Evolutionary conservation across 2,329 filamentous ascomycete species (phyloP), one percentile per base, ranked within the genome.

Genomic region (Sporothrix euskadiensis): DNA sequence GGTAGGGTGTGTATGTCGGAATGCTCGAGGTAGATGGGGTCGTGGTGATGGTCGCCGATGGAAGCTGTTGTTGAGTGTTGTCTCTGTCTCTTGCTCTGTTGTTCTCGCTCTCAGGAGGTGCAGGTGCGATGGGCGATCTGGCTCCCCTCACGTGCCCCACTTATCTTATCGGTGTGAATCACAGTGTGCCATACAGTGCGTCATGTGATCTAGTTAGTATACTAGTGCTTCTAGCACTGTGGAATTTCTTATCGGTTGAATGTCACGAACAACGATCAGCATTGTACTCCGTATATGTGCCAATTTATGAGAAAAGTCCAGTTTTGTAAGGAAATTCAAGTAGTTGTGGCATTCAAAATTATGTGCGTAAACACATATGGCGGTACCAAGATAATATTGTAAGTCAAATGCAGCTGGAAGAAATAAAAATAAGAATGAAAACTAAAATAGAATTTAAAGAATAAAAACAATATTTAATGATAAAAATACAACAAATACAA

Each of bases 71-170:
- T n/a, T 44, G n/a, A 47, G 57, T 41, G 30, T 26, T 26, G 26
- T 26, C 26, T 26, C 26, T 26, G 26, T 26, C 26, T 26, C 26
- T 26, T 26, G 26, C 26, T 26, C 26, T 26, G 26, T 26, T 26
- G 26, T 26, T 26, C 26, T 26, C 26, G 71, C 35, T 52, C 49
- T 68, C 47, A 63, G 61, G 71, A 52, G 63, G 41, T 59, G 61
- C 56, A 49, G 61, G 39, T 52, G 30, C 49, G 54, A 49, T 44
- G 54, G 56, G 44, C 26, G 66, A 73, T 73, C 68, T 73, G 72
- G 68, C 72, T 65, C 57, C 57, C 72, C 47, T 73, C 19, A 39
- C n/a, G 2, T n/a, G 61, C 47, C 65, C 68, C 72, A 65, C 41
- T 54, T 70, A 56, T 73, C 44, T 66, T 57, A 65, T 63, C 59